Percentiles rank a stretch among this genome's conserved stretches.
These are phyloP conservation scores for Exophiala dermatitidis DNA, from an alignment of 2,329 filamentous ascomycete species.

Conservation along the genomic window DNA sequence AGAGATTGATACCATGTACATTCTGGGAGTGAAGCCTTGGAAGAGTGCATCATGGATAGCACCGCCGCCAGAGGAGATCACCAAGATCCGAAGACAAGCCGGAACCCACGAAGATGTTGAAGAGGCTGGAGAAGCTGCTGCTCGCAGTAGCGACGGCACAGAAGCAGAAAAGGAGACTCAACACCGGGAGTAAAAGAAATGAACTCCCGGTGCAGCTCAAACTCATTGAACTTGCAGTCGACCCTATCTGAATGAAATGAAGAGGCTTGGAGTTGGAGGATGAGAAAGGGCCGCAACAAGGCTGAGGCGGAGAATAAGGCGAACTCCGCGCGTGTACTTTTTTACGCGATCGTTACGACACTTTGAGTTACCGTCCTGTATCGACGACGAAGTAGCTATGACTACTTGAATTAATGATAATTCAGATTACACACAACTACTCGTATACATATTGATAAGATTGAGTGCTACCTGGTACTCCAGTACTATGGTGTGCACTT, in stretches of 20 bases:
- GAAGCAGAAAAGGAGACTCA: neutral
- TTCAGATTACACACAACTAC: too few species aligned
- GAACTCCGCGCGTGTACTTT: neutral
- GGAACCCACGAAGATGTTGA: conserved; percentile 19
- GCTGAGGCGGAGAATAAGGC: neutral
- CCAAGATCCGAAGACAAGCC: conserved; percentile 21
- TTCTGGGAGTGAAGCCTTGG: conserved; percentile 57
- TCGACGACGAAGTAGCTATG: too few species aligned
- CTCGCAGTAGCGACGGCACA: neutral
- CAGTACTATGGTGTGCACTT: too few species aligned
- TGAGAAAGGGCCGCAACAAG: neutral
- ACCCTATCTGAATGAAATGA: neutral
- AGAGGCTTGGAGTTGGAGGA: neutral
- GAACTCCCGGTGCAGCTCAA: neutral
- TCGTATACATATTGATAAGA: too few species aligned
- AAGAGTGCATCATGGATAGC: conserved; percentile 19
- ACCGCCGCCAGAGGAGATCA: conserved; percentile 25
- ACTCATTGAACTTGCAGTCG: neutral
- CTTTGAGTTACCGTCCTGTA: too few species aligned
- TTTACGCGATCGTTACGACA: too few species aligned
- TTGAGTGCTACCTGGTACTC: too few species aligned
- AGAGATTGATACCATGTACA: conserved; percentile 74
- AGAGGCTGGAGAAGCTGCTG: conserved; percentile 14
- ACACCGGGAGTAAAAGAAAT: neutral
- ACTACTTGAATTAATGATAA: too few species aligned